A percentile compares a stretch with the other conserved stretches of the same genome.
Conservation (phyloP, 2,329 filamentous ascomycete species). For the Scedosporium minutisporum region DNA sequence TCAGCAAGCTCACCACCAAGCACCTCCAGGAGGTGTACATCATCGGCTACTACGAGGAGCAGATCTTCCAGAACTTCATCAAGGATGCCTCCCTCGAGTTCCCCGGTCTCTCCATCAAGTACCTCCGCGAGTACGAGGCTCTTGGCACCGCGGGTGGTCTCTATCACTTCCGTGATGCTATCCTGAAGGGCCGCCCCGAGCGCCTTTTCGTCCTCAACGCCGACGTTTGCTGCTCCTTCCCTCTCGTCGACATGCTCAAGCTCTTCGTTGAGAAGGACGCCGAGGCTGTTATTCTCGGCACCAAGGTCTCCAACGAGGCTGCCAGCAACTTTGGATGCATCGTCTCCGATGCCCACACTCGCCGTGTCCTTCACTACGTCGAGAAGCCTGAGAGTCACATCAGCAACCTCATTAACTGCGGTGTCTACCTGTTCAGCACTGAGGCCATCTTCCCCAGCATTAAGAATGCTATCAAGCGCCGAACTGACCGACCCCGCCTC, state of each 20-base stretch:
- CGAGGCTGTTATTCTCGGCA: constrained; percentile 92
- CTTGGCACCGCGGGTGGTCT: constrained; percentile 91
- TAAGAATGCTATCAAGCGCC: constrained; percentile 87
- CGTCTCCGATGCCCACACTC: constrained; percentile 85
- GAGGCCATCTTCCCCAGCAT: constrained; percentile 96
- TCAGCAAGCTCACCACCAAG: constrained; percentile 75
- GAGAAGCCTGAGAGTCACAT: constrained; percentile 98
- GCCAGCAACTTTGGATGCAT: constrained; percentile 97
- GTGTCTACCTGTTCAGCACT: constrained; percentile 93
- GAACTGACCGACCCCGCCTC: constrained; percentile 80
- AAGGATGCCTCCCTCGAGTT: constrained; percentile 80
- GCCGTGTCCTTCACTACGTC: constrained; percentile 95
- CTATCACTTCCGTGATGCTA: constrained; percentile 98
- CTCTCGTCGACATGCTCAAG: constrained; percentile 87
- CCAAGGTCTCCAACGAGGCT: constrained; percentile 79
- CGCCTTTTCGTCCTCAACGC: constrained; percentile 96
- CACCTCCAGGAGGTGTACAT: constrained; percentile 89
- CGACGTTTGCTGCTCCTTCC: constrained; percentile 98
- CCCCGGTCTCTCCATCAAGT: constrained; percentile 82
- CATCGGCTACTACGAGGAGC: constrained; percentile 97
- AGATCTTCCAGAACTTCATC: constrained; percentile 95
- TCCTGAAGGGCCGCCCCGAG: constrained; percentile 90
- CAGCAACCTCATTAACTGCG: constrained; percentile 97
- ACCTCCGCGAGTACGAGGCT: constrained; percentile 94
- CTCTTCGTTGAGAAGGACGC: constrained; percentile 92